A percentile compares a stretch with the other conserved stretches of the same genome.
These are phyloP conservation scores for Alnus rubra DNA, from an alignment of 306 rosid species.

Conservation along the genomic window DNA sequence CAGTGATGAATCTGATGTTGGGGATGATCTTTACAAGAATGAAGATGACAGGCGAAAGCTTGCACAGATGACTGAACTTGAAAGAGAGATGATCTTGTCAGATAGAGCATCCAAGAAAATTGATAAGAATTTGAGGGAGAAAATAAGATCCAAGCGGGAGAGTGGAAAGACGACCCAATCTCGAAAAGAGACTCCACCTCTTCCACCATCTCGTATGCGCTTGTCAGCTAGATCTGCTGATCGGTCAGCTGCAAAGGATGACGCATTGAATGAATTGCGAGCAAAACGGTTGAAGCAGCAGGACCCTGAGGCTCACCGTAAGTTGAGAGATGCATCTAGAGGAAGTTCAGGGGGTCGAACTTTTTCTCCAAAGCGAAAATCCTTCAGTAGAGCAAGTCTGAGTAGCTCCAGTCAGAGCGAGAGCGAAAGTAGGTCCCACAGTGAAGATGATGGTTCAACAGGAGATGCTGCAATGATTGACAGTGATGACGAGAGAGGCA, in stretches of 20 bases:
- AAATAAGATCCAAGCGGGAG: conserved; percentile 68
- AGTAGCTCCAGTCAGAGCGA: conserved; percentile 84
- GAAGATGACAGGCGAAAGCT: conserved; percentile 77
- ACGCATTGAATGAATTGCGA: conserved; percentile 84
- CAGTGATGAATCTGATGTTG: conserved; percentile 75
- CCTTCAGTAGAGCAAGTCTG: conserved; percentile 55
- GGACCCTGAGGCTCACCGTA: conserved; percentile 70
- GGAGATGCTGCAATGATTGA: conserved; percentile 74
- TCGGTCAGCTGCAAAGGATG: conserved; percentile 87
- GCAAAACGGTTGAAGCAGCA: conserved; percentile 92
- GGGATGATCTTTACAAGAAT: conserved; percentile 87
- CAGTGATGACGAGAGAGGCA: conserved; percentile 74
- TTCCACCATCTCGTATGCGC: conserved; percentile 67
- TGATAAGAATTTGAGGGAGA: conserved; percentile 74
- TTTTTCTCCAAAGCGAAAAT: conserved; percentile 56
- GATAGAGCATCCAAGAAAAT: conserved; percentile 84
- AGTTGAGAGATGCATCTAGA: conserved; percentile 56
- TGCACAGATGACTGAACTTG: conserved; percentile 92
- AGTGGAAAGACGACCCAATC: conserved; percentile 56
- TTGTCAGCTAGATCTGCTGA: conserved; percentile 78
- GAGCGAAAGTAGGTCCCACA: conserved; percentile 68
- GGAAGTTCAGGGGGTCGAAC: conserved; percentile 46
- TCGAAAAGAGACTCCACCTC: conserved; percentile 62
- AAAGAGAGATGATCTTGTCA: conserved; percentile 91
- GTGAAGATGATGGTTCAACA: conserved; percentile 73